Conservation (phyloP, 352 stramenopile genomes). For the Phytophthora megakarya region DNA sequence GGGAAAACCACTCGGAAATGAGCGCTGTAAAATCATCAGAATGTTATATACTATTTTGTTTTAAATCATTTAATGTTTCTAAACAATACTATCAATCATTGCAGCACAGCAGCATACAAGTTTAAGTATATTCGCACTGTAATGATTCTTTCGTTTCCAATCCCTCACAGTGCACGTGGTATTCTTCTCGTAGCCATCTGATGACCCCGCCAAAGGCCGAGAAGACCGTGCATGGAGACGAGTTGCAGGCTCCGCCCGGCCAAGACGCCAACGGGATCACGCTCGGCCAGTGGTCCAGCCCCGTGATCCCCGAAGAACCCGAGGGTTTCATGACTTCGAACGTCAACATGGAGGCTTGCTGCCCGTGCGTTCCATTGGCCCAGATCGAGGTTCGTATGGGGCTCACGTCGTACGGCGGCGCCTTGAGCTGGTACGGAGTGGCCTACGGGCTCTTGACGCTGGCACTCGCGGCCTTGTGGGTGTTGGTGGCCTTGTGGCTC, state of each 20-base stretch:
- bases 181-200: no score
- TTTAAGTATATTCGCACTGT: no score
- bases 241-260: slow-evolving; percentile 7
- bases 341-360: slow-evolving; percentile 36
- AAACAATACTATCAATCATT: no score
- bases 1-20: no score
- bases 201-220: slow-evolving; percentile 14
- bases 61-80: no score
- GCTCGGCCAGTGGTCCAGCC: slow-evolving; percentile 37
- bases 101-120: no score
- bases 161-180: no score
- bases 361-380: slow-evolving; percentile 36
- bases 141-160: no score
- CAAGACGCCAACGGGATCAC: slow-evolving; percentile 36
- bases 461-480: slow-evolving; percentile 12
- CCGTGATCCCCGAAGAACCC: slow-evolving; percentile 28
- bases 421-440: slow-evolving; percentile 28
- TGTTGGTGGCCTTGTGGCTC: slow-evolving; percentile 32
- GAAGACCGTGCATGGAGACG: slow-evolving; percentile 28
- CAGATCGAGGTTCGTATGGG: slow-evolving; percentile 40
- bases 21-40: no score
- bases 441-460: slow-evolving; percentile 21
- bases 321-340: slow-evolving; percentile 29
- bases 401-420: slow-evolving; percentile 25
- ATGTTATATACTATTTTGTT: no score